Base-by-base conservation (phyloP, 2,329 filamentous ascomycete genomes). In the Dothistroma septosporum region DNA sequence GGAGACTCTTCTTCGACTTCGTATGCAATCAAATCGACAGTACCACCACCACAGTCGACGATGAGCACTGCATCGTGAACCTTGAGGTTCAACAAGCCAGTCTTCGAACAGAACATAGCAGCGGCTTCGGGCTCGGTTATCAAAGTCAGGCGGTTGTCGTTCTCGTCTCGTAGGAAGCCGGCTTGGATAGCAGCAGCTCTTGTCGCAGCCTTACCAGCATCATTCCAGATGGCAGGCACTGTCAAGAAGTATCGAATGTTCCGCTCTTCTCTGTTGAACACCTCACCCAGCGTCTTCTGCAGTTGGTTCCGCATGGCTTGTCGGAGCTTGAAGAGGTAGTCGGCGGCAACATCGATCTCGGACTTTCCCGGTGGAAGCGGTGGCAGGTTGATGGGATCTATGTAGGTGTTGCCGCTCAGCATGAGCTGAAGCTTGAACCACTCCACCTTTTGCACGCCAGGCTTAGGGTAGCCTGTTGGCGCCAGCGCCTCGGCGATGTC, bases 351-450 rank as follows among this genome's bases (percentile, higher is more conserved):
- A 78, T 99, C 94, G 77, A 97, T 96, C 79, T 97, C 94, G 28
- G 93, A 97, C 82, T 97, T 97, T 77, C 94, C 94, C 50, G 93
- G 92, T 53, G 94, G 94, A 75, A 97, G 89, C 66, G 94, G 94
- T 53, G 94, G 94, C 68, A 99, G 86, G 83, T 97, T 97, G 80
- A 97, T 97, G 64, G 94, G 94, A 76, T 97, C 94, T 74, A 97
- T 97, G 77, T 97, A 97, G 49, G 94, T 97, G 82, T 97, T 97
- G 65, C 94, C 94, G 62, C 92, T 97, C 64, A 97, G 84, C 94
- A 97, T 97, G 60, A 99, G 86, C 80, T 99, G 94, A 68, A 99
- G 85, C 82, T 97, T 97, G 85, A 99, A 97, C 94, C 94, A 99
- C 80, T 97, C 94, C 24, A 97, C 93, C 80, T 97, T 97, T 78